A percentile compares a stretch with the other conserved stretches of the same genome.
These are phyloP conservation scores for Inosperma sp. DNA, from an alignment of 768 basidiomycete genomes.

Conservation along the genomic window DNA sequence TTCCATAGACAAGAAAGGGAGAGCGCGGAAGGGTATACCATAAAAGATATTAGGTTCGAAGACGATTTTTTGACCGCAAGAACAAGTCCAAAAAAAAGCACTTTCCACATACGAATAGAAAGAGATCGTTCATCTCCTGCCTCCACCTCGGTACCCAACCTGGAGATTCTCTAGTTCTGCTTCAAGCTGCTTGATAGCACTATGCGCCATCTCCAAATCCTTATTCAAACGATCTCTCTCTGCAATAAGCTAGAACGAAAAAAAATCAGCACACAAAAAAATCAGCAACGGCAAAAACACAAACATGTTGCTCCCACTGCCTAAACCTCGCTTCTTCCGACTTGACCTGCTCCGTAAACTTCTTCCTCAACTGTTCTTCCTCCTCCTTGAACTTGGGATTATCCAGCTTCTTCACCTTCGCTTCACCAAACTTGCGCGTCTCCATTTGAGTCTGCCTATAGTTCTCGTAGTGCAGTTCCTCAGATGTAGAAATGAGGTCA, in stretches of 20 bases:
- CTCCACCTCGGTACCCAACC: conserved; percentile 73
- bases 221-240: conserved; percentile 99
- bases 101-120: background rate
- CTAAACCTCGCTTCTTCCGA: conserved; percentile 95
- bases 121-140: conserved; percentile 48
- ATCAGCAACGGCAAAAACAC: conserved; percentile 27
- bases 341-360: conserved; percentile 99
- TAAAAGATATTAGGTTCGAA: background rate
- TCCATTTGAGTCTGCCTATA: conserved; percentile 99
- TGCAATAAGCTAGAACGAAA: conserved; percentile 75
- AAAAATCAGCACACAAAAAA: conserved; percentile 11
- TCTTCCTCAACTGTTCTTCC: conserved; percentile 92
- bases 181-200: conserved; percentile 87
- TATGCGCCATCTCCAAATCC: conserved; percentile 90
- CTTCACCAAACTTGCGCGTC: conserved; percentile 97
- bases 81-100: no score
- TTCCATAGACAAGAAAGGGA: background rate
- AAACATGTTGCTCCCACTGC: conserved; percentile 98
- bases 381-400: conserved; percentile 99
- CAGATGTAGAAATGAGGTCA: conserved; percentile 92
- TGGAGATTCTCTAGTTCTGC: conserved; percentile 87
- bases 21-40: conserved; percentile 5
- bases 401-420: conserved; percentile 97
- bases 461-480: conserved; percentile 95
- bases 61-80: no score